These are phyloP conservation scores for Collybia mongolica DNA, from an alignment of 768 basidiomycete genomes.

Conservation along the genomic window DNA sequence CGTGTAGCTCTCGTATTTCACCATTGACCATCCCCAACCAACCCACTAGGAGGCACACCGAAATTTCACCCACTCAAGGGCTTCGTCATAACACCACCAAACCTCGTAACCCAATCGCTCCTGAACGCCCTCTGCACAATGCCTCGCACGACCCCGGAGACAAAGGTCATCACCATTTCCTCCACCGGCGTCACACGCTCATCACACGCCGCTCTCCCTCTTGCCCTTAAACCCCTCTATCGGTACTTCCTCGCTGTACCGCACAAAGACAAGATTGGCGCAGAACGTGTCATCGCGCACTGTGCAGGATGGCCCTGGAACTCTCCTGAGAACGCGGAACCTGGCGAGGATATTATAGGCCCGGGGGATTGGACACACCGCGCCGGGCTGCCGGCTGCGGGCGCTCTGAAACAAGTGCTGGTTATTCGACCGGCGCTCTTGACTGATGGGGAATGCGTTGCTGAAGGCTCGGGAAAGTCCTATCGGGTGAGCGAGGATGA, in stretches of 20 bases:
- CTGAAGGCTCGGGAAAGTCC: slow-evolving; percentile 25
- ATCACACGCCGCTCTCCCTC: slow-evolving; percentile 44
- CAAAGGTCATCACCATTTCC: slow-evolving; percentile 52
- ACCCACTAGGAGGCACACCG: slow-evolving; percentile 44
- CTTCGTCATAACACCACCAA: slow-evolving; percentile 40
- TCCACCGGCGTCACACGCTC: slow-evolving; percentile 47
- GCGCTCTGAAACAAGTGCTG: slow-evolving; percentile 41
- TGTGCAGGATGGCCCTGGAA: slow-evolving; percentile 52
- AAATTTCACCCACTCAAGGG: slow-evolving; percentile 48
- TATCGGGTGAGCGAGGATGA: slow-evolving; percentile 45
- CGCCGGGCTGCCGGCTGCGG: slow-evolving; percentile 39
- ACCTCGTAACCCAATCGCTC: slow-evolving; percentile 58
- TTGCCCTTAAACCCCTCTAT: slow-evolving; percentile 48
- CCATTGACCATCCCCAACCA: neutral
- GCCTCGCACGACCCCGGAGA: slow-evolving; percentile 35
- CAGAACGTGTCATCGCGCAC: slow-evolving; percentile 49
- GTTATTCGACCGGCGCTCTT: slow-evolving; percentile 59
- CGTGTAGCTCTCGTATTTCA: neutral
- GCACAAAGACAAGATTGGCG: slow-evolving; percentile 60
- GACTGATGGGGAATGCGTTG: slow-evolving; percentile 51
- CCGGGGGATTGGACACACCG: slow-evolving; percentile 38
- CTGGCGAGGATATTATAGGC: slow-evolving; percentile 39
- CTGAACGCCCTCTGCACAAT: slow-evolving; percentile 55
- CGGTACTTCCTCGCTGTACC: slow-evolving; percentile 37
- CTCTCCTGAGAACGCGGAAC: slow-evolving; percentile 30